A percentile compares a stretch with the other conserved stretches of the same genome.
These are phyloP conservation scores for Bruguiera hainesii DNA, from an alignment of 441 rosid genomes.

Conservation along the genomic window DNA sequence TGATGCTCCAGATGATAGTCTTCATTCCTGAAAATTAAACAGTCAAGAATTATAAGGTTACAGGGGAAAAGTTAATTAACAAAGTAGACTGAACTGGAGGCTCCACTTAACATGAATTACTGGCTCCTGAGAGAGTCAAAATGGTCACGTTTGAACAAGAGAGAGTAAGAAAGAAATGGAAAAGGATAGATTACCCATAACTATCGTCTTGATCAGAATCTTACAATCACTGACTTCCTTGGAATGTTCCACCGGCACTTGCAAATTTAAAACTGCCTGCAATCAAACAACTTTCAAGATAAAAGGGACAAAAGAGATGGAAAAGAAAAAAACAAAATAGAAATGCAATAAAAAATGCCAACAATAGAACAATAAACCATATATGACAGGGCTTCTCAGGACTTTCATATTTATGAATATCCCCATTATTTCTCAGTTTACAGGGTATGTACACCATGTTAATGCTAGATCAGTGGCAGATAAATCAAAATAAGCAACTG, in stretches of 20 bases:
- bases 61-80: constrained; percentile 1
- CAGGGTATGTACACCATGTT: too few species aligned
- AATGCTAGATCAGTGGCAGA: too few species aligned
- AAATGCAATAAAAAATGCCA: background rate
- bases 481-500: too few species aligned
- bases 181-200: constrained; percentile 71
- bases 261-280: constrained; percentile 98
- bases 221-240: constrained; percentile 98
- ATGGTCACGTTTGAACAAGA: constrained; percentile 21
- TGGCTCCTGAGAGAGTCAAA: background rate
- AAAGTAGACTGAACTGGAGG: background rate
- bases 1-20: constrained; percentile 97
- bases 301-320: background rate
- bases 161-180: constrained; percentile 6
- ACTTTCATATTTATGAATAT: too few species aligned
- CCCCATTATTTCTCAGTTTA: too few species aligned
- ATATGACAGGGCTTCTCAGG: background rate
- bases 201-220: constrained; percentile 94
- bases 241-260: constrained; percentile 94
- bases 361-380: background rate
- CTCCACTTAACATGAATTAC: too few species aligned
- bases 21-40: constrained; percentile 78
- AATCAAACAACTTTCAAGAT: constrained; percentile 28
- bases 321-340: background rate
- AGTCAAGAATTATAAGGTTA: constrained; percentile 15